A percentile compares a stretch with the other conserved stretches of the same genome.
Conservation (phyloP, 805 yeast species). For the Ogataea haglerorum region DNA sequence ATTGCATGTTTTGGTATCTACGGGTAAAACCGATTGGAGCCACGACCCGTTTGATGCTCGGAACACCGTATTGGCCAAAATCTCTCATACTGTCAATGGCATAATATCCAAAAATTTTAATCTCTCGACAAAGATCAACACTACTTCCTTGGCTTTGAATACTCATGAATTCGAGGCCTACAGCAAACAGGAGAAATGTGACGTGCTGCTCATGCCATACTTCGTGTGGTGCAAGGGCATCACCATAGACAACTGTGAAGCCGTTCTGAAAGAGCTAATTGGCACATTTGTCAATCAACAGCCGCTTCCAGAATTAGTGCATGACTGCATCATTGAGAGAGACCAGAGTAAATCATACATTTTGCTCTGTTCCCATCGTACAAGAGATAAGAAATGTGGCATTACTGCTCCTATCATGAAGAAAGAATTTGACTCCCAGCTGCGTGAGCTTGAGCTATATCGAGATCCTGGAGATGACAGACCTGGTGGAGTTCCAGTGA, state of each 20-base stretch:
- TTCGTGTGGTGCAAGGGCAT: conserved; percentile 66
- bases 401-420: conserved; percentile 89
- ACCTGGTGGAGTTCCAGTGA: conserved; percentile 69
- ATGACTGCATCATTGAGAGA: conserved; percentile 32
- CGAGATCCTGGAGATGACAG: conserved; percentile 77
- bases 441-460: conserved; percentile 66
- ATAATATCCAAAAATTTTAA: conserved; percentile 21
- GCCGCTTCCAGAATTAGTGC: conserved; percentile 12
- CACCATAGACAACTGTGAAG: conserved; percentile 38
- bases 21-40: conserved; percentile 83
- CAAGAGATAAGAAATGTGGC: conserved; percentile 93
- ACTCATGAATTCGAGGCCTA: conserved; percentile 40
- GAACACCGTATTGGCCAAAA: conserved; percentile 32
- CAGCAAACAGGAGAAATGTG: conserved; percentile 45
- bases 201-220: conserved; percentile 66
- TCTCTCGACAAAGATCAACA: conserved; percentile 19
- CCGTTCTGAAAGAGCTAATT: conserved; percentile 43
- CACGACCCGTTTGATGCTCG: conserved; percentile 56
- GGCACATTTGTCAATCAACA: conserved; percentile 35
- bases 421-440: conserved; percentile 67
- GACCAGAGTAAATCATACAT: conserved; percentile 47
- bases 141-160: conserved; percentile 22
- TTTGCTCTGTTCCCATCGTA: conserved; percentile 82
- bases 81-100: conserved; percentile 21
- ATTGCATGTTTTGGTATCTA: conserved; percentile 74